Evolutionary conservation across 1,284 basidiomycete species (phyloP).

Genomic region (Mycocalia duriaeana): DNA sequence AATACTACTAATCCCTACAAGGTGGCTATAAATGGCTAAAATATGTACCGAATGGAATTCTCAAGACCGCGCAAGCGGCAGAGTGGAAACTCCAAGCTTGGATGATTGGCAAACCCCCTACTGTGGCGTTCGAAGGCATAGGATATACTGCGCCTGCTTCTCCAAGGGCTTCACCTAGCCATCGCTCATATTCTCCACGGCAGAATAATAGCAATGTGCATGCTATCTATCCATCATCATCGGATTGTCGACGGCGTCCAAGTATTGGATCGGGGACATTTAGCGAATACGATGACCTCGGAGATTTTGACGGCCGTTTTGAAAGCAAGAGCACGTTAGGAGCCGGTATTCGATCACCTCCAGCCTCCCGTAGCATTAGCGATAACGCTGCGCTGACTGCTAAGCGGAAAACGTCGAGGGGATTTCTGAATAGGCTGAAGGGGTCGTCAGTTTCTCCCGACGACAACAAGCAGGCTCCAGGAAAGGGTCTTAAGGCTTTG

Average conservation of each 20-base stretch:
- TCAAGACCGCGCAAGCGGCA: constrained; percentile 93
- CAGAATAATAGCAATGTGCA: constrained; percentile 26
- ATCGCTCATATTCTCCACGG: constrained; percentile 20
- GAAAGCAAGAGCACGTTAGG: constrained; percentile 73
- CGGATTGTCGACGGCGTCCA: constrained; percentile 44
- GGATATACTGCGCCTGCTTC: constrained; percentile 55
- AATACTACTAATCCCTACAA: constrained; percentile 17
- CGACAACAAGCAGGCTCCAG: constrained; percentile 34
- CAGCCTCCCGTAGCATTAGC: constrained; percentile 24
- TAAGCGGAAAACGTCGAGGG: constrained; percentile 57
- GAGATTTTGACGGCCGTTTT: constrained; percentile 79
- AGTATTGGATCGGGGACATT: constrained; percentile 61
- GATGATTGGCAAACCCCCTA: constrained; percentile 93
- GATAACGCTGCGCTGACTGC: too few relatives aligned
- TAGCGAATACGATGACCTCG: constrained; percentile 81
- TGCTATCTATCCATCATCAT: constrained; percentile 29
- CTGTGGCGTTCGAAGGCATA: constrained; percentile 73
- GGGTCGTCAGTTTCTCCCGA: constrained; percentile 32
- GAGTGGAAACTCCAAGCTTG: constrained; percentile 96
- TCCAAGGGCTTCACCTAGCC: constrained; percentile 21
- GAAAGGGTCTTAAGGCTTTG: constrained; percentile 63
- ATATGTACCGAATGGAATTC: constrained; percentile 88
- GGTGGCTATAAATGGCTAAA: constrained; percentile 94
- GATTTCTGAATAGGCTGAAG: constrained; percentile 61
- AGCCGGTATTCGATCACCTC: constrained; percentile 30